Percentiles rank a stretch among this genome's conserved stretches.
phyloP scores from a whole-genome alignment of 306 rosid species.

The Rosa chinensis region DNA sequence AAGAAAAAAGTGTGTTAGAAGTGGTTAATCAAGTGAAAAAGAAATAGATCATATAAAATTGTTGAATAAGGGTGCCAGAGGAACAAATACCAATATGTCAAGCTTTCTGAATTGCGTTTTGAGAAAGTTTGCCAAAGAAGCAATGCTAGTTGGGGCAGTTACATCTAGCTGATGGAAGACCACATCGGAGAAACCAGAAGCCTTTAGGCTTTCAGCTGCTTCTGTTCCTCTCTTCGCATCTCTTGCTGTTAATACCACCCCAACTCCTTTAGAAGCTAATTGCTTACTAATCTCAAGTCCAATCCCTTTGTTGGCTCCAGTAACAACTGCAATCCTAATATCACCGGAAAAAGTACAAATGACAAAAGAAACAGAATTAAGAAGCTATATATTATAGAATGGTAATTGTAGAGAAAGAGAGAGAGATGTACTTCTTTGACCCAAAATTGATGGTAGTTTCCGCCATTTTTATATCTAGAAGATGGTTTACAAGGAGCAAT shows the following conservation, averaged over 20 bases:
- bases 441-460: background rate
- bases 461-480: background rate
- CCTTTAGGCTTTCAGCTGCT: constrained; percentile 15
- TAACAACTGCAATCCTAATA: constrained; percentile 19
- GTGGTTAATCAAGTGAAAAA: no score
- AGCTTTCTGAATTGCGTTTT: constrained; percentile 7
- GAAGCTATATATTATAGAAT: no score
- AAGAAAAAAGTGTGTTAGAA: no score
- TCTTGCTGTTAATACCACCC: constrained; percentile 16
- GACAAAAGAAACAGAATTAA: no score
- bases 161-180: constrained; percentile 22
- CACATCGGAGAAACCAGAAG: constrained; percentile 10
- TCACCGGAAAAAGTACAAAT: no score
- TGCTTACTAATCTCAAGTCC: constrained; percentile 22
- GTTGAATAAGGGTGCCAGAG: no score
- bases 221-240: constrained; percentile 15
- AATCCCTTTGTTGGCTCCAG: constrained; percentile 29
- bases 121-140: constrained; percentile 8
- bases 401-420: no score
- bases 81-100: constrained; percentile 5
- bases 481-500: no score
- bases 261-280: constrained; percentile 15
- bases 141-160: background rate
- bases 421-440: background rate
- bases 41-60: no score